Evolutionary conservation across 345 rosid species (phyloP).

Genomic region (Draba incana): DNA sequence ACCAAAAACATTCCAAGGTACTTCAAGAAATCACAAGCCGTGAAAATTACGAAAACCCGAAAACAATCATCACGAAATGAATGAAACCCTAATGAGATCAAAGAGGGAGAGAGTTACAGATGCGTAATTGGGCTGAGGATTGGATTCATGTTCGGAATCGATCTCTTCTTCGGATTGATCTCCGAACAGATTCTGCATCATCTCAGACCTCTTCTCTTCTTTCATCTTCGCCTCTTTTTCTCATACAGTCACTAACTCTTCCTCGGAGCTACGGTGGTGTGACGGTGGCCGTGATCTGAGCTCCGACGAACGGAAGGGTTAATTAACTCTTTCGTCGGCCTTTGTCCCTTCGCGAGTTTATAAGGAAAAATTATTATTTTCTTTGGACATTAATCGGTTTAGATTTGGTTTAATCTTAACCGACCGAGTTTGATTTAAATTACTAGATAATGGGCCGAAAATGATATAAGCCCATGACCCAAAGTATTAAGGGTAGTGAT

Average conservation of each 20-base stretch:
- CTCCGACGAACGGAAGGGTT: constrained; percentile 31
- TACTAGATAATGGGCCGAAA: not conserved
- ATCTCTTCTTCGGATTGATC: constrained; percentile 94
- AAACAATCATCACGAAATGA: not conserved
- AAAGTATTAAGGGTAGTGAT: constrained; percentile 18
- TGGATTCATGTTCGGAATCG: constrained; percentile 97
- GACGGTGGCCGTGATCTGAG: constrained; percentile 31
- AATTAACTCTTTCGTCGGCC: not conserved
- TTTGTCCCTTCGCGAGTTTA: not conserved
- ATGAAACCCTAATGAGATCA: not conserved
- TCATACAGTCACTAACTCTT: constrained; percentile 17
- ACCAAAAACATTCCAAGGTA: constrained; percentile 5
- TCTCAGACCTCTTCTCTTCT: constrained; percentile 88
- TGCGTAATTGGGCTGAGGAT: constrained; percentile 79
- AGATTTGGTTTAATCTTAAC: too few species aligned
- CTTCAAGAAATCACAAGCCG: not conserved
- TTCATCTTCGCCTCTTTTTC: constrained; percentile 52
- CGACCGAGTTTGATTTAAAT: too few species aligned
- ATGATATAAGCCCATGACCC: constrained; percentile 10
- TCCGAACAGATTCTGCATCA: constrained; percentile 98
- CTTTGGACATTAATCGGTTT: too few species aligned
- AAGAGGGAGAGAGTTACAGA: constrained; percentile 53
- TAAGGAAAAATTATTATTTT: too few species aligned
- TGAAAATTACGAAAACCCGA: not conserved
- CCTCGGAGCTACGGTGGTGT: not conserved